Evolutionary conservation across 495 filamentous ascomycete species (phyloP).

Genomic region (Aspergillus olivimuriae): DNA sequence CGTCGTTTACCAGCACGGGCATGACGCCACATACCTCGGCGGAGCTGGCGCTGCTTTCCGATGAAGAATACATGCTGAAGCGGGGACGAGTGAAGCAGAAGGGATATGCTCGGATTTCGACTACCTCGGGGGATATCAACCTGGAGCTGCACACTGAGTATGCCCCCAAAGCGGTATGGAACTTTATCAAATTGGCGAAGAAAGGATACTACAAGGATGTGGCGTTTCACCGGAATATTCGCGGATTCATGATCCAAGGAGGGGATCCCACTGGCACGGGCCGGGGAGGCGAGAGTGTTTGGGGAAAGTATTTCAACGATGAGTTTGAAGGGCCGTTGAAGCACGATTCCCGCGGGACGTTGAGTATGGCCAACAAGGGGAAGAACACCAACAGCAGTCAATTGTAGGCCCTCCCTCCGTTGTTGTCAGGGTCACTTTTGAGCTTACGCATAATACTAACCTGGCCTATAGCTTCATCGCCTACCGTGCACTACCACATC

Average conservation of each 20-base stretch:
- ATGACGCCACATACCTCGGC: conserved; percentile 84
- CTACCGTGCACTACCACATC: conserved; percentile 73
- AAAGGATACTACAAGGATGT: conserved; percentile 83
- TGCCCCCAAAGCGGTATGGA: conserved; percentile 91
- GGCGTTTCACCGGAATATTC: conserved; percentile 85
- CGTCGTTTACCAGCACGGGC: conserved; percentile 90
- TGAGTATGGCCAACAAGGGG: conserved; percentile 97
- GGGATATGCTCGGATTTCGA: conserved; percentile 85
- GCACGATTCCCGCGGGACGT: conserved; percentile 69
- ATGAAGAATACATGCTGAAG: conserved; percentile 94
- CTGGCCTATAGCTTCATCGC: conserved; percentile 60
- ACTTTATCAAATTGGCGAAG: conserved; percentile 84
- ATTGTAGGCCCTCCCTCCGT: conserved; percentile 47
- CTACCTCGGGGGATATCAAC: conserved; percentile 74
- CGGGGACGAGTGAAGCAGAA: conserved; percentile 80
- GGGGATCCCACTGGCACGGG: conserved; percentile 68
- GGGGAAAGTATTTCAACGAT: conserved; percentile 87
- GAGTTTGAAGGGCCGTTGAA: conserved; percentile 84
- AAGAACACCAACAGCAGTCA: conserved; percentile 94
- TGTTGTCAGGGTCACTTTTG: background rate
- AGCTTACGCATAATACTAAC: conserved; percentile 5
- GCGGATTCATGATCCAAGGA: conserved; percentile 97
- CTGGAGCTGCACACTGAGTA: conserved; percentile 87
- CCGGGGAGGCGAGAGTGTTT: conserved; percentile 76
- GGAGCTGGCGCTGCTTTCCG: conserved; percentile 76